These are phyloP conservation scores for Ophiostoma populinum DNA, from an alignment of 2,329 filamentous ascomycete species.

Conservation along the genomic window DNA sequence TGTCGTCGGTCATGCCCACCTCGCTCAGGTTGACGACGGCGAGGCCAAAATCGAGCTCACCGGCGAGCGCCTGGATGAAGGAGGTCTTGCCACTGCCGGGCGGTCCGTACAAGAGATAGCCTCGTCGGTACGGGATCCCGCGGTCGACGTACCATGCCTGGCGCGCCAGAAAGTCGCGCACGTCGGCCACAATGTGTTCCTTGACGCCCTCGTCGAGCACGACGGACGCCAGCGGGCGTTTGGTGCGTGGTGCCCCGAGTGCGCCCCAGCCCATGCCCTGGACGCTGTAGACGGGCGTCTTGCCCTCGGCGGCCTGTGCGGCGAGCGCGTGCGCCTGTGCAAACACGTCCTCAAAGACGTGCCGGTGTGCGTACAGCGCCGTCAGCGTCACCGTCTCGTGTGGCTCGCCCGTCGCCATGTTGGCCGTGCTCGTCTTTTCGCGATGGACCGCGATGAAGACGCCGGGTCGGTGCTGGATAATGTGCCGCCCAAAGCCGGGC, in stretches of 20 bases:
- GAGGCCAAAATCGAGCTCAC: conserved; percentile 82
- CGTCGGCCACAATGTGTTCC: conserved; percentile 62
- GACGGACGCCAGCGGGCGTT: conserved; percentile 76
- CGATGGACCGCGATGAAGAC: conserved; percentile 78
- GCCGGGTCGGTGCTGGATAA: conserved; percentile 62
- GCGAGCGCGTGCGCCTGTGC: conserved; percentile 71
- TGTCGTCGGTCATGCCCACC: conserved; percentile 75
- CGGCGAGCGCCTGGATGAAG: conserved; percentile 88
- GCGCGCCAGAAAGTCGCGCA: conserved; percentile 63
- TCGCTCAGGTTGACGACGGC: conserved; percentile 86
- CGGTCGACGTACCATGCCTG: conserved; percentile 83
- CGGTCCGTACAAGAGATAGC: conserved; percentile 77
- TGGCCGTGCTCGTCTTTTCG: conserved; percentile 69
- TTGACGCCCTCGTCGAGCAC: conserved; percentile 72
- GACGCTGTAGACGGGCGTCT: conserved; percentile 80
- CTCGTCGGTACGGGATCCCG: conserved; percentile 83
- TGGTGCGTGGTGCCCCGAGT: conserved; percentile 70
- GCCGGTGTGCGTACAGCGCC: conserved; percentile 73
- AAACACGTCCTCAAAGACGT: conserved; percentile 83
- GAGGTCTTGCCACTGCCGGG: conserved; percentile 88
- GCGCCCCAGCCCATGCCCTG: conserved; percentile 70
- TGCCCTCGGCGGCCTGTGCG: conserved; percentile 67
- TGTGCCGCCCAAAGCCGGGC: conserved; percentile 76
- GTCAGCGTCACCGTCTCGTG: conserved; percentile 91
- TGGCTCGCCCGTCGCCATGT: conserved; percentile 67